phyloP scores from a whole-genome alignment of 345 rosid species.

The Triadica sebifera region DNA sequence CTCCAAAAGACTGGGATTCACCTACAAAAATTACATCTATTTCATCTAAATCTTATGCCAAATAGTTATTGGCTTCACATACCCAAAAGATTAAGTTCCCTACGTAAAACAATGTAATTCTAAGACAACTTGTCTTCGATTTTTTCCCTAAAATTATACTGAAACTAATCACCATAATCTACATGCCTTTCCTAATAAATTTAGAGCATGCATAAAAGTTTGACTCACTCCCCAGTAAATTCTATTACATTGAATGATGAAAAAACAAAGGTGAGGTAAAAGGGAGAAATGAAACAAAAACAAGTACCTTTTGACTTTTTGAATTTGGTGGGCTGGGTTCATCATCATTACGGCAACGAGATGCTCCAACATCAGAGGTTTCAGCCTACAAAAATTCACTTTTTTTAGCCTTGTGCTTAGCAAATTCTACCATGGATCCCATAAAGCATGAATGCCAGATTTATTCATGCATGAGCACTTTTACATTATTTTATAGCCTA shows the following conservation, averaged over 20 bases:
- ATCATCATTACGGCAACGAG: conserved; percentile 31
- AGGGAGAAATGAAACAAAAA: not conserved
- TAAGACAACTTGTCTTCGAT: not conserved
- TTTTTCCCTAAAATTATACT: not conserved
- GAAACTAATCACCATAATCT: not conserved
- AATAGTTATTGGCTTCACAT: not conserved
- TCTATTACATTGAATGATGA: not conserved
- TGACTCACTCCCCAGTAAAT: not conserved
- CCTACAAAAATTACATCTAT: not conserved
- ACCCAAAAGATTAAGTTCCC: not conserved
- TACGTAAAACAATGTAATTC: not conserved
- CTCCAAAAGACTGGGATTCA: not conserved
- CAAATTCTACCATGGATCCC: not conserved
- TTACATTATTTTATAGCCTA: not conserved
- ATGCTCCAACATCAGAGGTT: conserved; percentile 37
- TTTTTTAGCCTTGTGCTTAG: conserved; percentile 10
- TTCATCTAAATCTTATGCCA: not conserved
- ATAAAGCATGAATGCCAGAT: not conserved
- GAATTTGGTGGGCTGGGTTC: conserved; percentile 40
- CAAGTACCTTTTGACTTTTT: conserved; percentile 59
- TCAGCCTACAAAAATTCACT: conserved; percentile 37
- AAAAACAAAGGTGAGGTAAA: not conserved
- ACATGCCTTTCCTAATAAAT: not conserved
- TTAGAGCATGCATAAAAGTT: not conserved
- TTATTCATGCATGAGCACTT: not conserved